Evolutionary conservation across 2,329 filamentous ascomycete genomes (phyloP), one percentile per base, ranked within the genome.

Genomic region (Gaeumannomyces tritici): DNA sequence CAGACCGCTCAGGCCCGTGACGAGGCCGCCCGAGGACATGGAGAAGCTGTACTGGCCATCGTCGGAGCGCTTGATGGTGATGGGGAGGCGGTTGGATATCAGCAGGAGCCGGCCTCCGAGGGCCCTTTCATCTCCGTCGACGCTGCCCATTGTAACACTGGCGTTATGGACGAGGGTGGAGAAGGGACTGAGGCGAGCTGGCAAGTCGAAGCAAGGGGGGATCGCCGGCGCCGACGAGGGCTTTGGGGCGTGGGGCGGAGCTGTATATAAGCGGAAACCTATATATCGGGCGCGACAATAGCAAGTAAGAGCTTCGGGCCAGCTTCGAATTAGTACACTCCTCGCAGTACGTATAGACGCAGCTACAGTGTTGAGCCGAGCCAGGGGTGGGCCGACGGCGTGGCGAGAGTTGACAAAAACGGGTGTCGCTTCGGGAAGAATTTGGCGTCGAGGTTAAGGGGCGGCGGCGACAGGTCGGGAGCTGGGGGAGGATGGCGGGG

Each of bases 21-120:
- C 95, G 55, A 99, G 84, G 55, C 95, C 95, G 63, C 95, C 95
- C 2, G 95, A 98, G 58, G 93, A 98, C 90, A 97, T 96, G 73
- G 89, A 91, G 76, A 96, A 96, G 71, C 88, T 85, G 79, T 96
- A 99, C 74, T 89, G 89, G 70, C 91, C 93, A 80, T 96, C 91
- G 61, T 95, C 91, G 61, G 89, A 89, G 68, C 91, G 89, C 79
- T 97, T 97, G 78, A 98, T 96, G 66, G 93, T 98, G 74, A 98
- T 96, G 63, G 95, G 93, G 55, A 98, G 83, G 62, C 95, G 90
- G 74, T 99, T 99, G 47, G 93, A 97, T 69, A 97, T 88, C 59
- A 98, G 87, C 61, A 97, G 84, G 61, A 97, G 82, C 66, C 84
- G 78, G 66, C 80, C 80, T 8, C 75, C 71, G 42, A 70, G 70